Base-by-base conservation (phyloP, 116 monocot genomes). In the Dioscorea cayenensis region DNA sequence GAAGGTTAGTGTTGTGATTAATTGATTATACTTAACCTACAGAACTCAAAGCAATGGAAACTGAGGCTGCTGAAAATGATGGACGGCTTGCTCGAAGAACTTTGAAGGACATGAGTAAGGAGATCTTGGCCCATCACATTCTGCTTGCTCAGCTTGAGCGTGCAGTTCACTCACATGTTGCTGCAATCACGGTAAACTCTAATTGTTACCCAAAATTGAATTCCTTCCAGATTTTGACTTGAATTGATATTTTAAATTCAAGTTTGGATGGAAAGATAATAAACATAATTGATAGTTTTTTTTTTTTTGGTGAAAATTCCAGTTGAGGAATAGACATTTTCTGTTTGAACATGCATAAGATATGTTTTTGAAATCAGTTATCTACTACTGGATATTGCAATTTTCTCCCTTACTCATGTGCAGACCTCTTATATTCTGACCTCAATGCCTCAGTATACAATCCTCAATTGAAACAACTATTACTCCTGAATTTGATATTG, bases 21-120 rank as follows among this genome's bases (percentile, higher is more conserved):
- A 32, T 32, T 61, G 55, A 77, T 70, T 28, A 18, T 28, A 60
- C 62, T 69, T 21, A 14, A 27, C 21, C 64, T 49, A 27, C 69
- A 95, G 95, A 95, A 59, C 71, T 95, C 14, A 60, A 86, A 76
- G 83, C 77, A 66, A 74, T 95, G 91, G 52, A 18, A 11, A 13
- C 12, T 38, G 95, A 95, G 76, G 91, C 91, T 67, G 67, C 83
- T 77, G 66, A 75, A 52, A 81, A 48, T 75, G 95, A 95, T 74
- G 91, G 91, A 22, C 78, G 95, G 67, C 71, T 95, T 43, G 95
- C 86, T 64, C 76, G 95, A 69, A 63, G 79, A 10, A 77, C 91
- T 78, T 77, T 95, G 36, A 83, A 78, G 60, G 64, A 81, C 72
- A 84, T 3, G 7, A 23, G 69, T 17, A 70, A 64, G 29, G 95